A percentile compares a stretch with the other conserved stretches of the same genome.
These are phyloP conservation scores for Aspergillus felis DNA, from an alignment of 2,329 filamentous ascomycete genomes.

Conservation along the genomic window DNA sequence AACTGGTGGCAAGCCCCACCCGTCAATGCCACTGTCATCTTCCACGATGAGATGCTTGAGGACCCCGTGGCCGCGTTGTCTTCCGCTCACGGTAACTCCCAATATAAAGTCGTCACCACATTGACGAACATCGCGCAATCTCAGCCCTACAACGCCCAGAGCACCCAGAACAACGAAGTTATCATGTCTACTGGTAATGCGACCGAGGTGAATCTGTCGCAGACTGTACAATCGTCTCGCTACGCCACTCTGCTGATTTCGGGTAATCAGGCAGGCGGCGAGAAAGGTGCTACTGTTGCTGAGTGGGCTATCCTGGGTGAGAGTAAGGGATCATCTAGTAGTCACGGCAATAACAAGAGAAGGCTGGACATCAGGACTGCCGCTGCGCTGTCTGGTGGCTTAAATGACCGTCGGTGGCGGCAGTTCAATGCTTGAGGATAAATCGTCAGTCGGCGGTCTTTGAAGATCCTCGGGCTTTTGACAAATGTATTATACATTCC, in stretches of 20 bases:
- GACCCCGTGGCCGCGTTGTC: slow-evolving; percentile 8
- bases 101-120: slow-evolving; percentile 21
- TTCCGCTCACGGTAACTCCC: background rate
- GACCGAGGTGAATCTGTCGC: slow-evolving; percentile 36
- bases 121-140: slow-evolving; percentile 34
- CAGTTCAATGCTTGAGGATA: background rate
- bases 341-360: slow-evolving; percentile 3
- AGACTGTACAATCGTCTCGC: slow-evolving; percentile 30
- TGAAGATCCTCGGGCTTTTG: background rate
- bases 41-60: slow-evolving; percentile 47
- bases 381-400: background rate
- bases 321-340: background rate
- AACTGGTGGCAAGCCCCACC: slow-evolving; percentile 60
- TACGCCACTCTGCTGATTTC: slow-evolving; percentile 44
- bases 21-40: slow-evolving; percentile 49
- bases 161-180: slow-evolving; percentile 32
- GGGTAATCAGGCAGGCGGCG: slow-evolving; percentile 42
- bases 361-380: slow-evolving; percentile 13
- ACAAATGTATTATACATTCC: background rate
- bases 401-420: background rate
- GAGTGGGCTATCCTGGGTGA: slow-evolving; percentile 44
- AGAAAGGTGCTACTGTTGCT: slow-evolving; percentile 44
- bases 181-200: slow-evolving; percentile 38
- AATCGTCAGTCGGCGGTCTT: background rate
- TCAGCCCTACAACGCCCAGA: slow-evolving; percentile 33